Evolutionary conservation across 2,329 filamentous ascomycete species (phyloP), one percentile per base, ranked within the genome.

Genomic region (Talaromyces funiculosus): DNA sequence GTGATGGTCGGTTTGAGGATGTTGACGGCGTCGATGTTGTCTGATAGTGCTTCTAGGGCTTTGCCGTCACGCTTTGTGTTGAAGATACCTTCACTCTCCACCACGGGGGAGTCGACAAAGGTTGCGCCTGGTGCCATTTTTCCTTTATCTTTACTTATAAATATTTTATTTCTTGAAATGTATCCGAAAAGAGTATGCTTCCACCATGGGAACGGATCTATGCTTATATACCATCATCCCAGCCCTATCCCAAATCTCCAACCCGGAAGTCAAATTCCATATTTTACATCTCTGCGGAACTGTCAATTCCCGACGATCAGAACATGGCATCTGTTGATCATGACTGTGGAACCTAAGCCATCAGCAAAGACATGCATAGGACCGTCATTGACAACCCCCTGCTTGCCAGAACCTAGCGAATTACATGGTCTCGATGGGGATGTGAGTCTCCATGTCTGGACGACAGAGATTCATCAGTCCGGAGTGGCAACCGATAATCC

Each of bases 11-110:
- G 57, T 67, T 84, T 86, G 66, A 85, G 77, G 57, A 86, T 76
- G 67, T 86, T 86, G 71, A 86, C 82, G 22, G 78, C 75, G 68
- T 86, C 83, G 66, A 86, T 81, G 65, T 81, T 77, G 67, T 86
- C 84, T 8, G 83, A 84, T 10, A 81, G 78, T 3, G 80, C 80
- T 69, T 86, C 84, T 31, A 86, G 79, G 20, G 82, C 82, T 35
- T 81, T 78, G 47, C 83, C 83, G 69, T 85, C 81, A 59, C 78
- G 79, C 33, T 69, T 76, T 71, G 79, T 61, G 43, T 61, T 57
- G 60, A 61, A 31, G n/a, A 35, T 2, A 6, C n/a, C 29, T 20
- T 9, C 45, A 40, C 20, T 20, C 14, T 22, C 35, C 3, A 7
- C n/a, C n/a, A n/a, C 12, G 26, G 75, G 61, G 68, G 67, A 53